Percentiles rank a stretch among this genome's conserved stretches.
Conservation (phyloP, 2,329 filamentous ascomycete genomes). For the Beauveria sp. region DNA sequence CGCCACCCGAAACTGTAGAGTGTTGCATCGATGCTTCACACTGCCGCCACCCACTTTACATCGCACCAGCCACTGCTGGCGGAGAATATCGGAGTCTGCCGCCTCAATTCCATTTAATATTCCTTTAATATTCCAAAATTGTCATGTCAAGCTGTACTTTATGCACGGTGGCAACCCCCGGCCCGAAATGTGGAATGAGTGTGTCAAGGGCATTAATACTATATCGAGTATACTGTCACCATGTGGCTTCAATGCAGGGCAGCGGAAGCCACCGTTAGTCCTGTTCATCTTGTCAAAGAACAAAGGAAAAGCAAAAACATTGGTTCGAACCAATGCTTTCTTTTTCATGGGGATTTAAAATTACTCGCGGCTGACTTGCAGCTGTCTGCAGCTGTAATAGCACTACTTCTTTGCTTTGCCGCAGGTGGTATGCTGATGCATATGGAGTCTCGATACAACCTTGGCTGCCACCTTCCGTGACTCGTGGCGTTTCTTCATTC, state of each 20-base stretch:
- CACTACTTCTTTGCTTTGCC: no score
- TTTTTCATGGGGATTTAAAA: not conserved
- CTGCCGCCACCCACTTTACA: conserved; percentile 16
- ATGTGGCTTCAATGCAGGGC: not conserved
- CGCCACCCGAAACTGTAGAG: conserved; percentile 33
- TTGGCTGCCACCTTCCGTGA: not conserved
- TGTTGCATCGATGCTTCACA: conserved; percentile 43
- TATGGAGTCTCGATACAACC: not conserved
- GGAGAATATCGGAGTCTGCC: not conserved
- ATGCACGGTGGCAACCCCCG: not conserved
- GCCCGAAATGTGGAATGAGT: not conserved
- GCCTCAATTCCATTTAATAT: not conserved
- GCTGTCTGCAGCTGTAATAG: not conserved
- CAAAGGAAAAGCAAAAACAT: not conserved
- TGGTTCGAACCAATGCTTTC: not conserved
- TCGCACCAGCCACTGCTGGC: conserved; percentile 4
- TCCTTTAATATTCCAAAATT: not conserved
- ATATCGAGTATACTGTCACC: not conserved
- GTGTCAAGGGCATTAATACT: not conserved
- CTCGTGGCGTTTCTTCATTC: conserved; percentile 2
- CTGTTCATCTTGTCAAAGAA: not conserved
- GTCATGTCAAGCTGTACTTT: not conserved
- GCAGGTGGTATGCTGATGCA: no score
- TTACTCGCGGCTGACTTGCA: not conserved
- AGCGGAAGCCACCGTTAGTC: not conserved